These are phyloP conservation scores for Lineolata rhizophorae DNA, from an alignment of 495 filamentous ascomycete genomes.

Conservation along the genomic window DNA sequence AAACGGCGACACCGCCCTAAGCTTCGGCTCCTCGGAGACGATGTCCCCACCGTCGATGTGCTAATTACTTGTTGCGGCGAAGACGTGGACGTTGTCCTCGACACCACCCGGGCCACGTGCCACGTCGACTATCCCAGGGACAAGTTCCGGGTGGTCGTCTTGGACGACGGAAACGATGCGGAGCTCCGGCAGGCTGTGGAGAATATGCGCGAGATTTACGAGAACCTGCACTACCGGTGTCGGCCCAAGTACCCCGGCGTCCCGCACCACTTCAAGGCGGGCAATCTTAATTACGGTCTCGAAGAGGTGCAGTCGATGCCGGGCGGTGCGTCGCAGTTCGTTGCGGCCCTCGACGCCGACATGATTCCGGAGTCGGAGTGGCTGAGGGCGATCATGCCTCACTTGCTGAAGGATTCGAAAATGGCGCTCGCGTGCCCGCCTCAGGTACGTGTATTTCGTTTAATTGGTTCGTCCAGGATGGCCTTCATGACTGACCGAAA, in stretches of 20 bases:
- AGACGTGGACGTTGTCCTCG: conserved; percentile 28
- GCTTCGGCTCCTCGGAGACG: conserved; percentile 20
- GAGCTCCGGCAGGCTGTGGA: conserved; percentile 17
- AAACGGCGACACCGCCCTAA: conserved; percentile 2
- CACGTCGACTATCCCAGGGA: conserved; percentile 28
- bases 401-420: conserved; percentile 24
- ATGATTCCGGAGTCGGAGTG: conserved; percentile 34
- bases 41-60: conserved; percentile 27
- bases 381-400: conserved; percentile 27
- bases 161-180: conserved; percentile 26
- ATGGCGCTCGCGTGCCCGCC: conserved; percentile 29
- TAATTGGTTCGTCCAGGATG: not conserved
- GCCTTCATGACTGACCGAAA: too few relatives aligned
- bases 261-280: conserved; percentile 32
- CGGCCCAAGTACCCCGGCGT: conserved; percentile 24
- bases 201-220: conserved; percentile 10
- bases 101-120: conserved; percentile 27
- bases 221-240: conserved; percentile 25
- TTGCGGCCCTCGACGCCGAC: conserved; percentile 31
- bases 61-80: conserved; percentile 30
- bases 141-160: conserved; percentile 25
- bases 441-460: conserved; percentile 13
- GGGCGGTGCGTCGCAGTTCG: conserved; percentile 23
- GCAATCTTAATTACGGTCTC: conserved; percentile 29
- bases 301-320: conserved; percentile 16